Percentiles rank a stretch among this genome's conserved stretches.
phyloP scores from a whole-genome alignment of 2,329 filamentous ascomycete species.

The Pseudogymnoascus sp. region DNA sequence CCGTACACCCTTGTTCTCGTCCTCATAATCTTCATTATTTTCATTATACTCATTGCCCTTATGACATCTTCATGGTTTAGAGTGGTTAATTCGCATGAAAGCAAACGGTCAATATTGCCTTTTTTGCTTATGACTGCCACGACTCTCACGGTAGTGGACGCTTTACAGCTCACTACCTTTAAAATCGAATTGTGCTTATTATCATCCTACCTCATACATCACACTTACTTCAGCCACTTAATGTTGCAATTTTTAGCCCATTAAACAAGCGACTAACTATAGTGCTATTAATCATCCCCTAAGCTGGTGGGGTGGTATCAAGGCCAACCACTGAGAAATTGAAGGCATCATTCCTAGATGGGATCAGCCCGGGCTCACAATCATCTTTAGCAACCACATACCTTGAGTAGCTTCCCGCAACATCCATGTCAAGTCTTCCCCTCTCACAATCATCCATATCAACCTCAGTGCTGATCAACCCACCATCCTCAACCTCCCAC shows the following conservation, averaged over 20 bases:
- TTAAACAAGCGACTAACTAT: neutral
- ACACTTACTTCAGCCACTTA: too few relatives aligned
- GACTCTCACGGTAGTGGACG: too few relatives aligned
- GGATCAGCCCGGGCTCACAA: constrained; percentile 11
- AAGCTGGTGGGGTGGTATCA: constrained; percentile 49
- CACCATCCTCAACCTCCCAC: constrained; percentile 65
- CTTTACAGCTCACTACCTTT: too few relatives aligned
- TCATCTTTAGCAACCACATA: constrained; percentile 32
- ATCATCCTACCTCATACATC: too few relatives aligned
- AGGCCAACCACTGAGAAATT: constrained; percentile 50
- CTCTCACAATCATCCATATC: constrained; percentile 84
- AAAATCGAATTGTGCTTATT: neutral
- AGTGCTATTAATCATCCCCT: constrained; percentile 1
- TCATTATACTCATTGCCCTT: too few relatives aligned
- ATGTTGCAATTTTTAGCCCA: too few relatives aligned
- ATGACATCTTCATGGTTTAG: too few relatives aligned
- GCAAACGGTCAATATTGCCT: too few relatives aligned
- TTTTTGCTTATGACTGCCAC: too few relatives aligned
- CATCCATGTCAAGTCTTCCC: constrained; percentile 73
- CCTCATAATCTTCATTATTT: too few relatives aligned
- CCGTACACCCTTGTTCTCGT: too few relatives aligned
- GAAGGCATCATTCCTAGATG: constrained; percentile 49
- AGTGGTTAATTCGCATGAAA: too few relatives aligned
- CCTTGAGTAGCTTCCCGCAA: constrained; percentile 76
- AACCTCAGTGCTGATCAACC: constrained; percentile 61